Percentiles rank a stretch among this genome's conserved stretches.
Evolutionary conservation across 306 rosid species (phyloP).

Genomic region (Lupinus albus): DNA sequence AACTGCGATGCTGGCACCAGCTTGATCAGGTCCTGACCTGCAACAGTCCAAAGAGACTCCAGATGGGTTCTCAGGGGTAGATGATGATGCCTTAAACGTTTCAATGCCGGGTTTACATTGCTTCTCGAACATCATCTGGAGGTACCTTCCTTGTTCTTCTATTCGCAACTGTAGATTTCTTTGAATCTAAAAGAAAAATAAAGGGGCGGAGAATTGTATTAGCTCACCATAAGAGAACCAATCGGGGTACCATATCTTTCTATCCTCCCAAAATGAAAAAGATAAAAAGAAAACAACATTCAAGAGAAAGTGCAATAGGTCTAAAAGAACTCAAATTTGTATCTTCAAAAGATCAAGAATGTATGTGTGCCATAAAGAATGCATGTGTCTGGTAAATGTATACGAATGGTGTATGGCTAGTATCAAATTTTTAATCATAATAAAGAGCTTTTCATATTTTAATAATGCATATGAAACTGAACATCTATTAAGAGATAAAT

Average conservation of each 20-base stretch:
- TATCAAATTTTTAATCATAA: not conserved
- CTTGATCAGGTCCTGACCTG: constrained; percentile 38
- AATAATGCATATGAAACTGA: not conserved
- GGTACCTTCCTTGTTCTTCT: constrained; percentile 82
- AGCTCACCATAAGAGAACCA: constrained; percentile 15
- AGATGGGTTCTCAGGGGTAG: constrained; percentile 49
- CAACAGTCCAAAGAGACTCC: constrained; percentile 41
- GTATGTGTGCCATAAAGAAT: constrained; percentile 8
- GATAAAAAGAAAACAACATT: not conserved
- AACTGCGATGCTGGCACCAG: constrained; percentile 28
- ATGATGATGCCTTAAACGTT: constrained; percentile 37
- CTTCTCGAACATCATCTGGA: constrained; percentile 84
- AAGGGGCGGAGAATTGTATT: constrained; percentile 18
- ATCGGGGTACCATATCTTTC: not conserved
- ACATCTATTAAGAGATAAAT: not conserved
- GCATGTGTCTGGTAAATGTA: not conserved
- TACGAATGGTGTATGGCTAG: too few relatives aligned
- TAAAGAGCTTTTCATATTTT: not conserved
- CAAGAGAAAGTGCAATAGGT: constrained; percentile 8
- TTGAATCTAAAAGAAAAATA: constrained; percentile 57
- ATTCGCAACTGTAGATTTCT: constrained; percentile 77
- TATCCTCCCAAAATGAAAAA: not conserved
- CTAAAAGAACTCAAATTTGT: not conserved
- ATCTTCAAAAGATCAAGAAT: constrained; percentile 26
- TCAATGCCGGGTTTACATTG: constrained; percentile 49